These are phyloP conservation scores for Ilyonectria robusta DNA, from an alignment of 2,329 filamentous ascomycete species.

Conservation along the genomic window DNA sequence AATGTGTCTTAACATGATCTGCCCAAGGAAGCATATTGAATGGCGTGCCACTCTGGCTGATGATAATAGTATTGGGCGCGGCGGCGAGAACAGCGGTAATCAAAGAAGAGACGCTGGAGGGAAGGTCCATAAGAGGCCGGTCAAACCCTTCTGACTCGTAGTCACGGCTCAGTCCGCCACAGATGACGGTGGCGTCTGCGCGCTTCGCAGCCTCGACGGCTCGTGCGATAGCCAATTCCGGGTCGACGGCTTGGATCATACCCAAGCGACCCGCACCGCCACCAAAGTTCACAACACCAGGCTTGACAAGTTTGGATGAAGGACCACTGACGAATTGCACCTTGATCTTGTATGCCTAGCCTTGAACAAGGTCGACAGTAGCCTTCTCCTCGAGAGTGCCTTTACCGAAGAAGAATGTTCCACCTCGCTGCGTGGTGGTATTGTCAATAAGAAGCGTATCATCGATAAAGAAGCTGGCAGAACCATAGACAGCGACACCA, in stretches of 20 bases:
- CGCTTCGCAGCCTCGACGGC: too few species aligned
- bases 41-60: constrained; percentile 23
- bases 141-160: constrained; percentile 23
- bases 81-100: constrained; percentile 13
- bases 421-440: constrained; percentile 46
- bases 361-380: constrained; percentile 6
- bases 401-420: constrained; percentile 53
- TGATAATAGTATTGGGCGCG: not conserved
- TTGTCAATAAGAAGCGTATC: constrained; percentile 50
- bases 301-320: constrained; percentile 18
- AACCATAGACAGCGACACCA: constrained; percentile 50
- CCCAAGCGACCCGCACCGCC: constrained; percentile 20
- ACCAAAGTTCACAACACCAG: constrained; percentile 12
- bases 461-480: constrained; percentile 51
- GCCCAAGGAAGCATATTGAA: constrained; percentile 29
- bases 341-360: constrained; percentile 30
- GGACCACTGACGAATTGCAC: constrained; percentile 22
- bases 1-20: not conserved
- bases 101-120: not conserved
- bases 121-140: constrained; percentile 13
- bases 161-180: constrained; percentile 10
- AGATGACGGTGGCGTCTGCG: not conserved
- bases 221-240: too few species aligned
- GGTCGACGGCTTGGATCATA: too few species aligned
- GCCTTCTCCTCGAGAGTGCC: constrained; percentile 51